Base-by-base conservation (phyloP, 257 asterid genomes). In the Ajuga chamaepitys region DNA sequence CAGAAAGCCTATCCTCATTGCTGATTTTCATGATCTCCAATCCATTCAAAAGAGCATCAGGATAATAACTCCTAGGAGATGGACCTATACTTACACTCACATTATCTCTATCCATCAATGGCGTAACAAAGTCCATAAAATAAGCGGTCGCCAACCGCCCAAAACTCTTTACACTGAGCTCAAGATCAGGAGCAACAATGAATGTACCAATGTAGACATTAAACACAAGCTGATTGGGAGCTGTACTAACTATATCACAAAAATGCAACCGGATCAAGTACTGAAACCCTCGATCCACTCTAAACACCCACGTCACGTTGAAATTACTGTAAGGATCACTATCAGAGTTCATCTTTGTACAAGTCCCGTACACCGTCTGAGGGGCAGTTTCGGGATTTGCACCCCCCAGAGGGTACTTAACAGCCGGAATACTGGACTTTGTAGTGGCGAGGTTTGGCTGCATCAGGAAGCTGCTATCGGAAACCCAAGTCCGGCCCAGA, bases 21-120 rank as follows among this genome's bases (percentile, higher is more conserved):
- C 82, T 83, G 70, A 88, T 71, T 73, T 88, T 91, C 88, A 88
- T 76, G 44, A 91, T 73, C 78, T 88, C 97, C 68, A 91, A 73
- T 11, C 97, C 97, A 34, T 81, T 91, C 12, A 91, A 78, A 37
- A 86, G 32, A 47, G 93, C 96, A 41, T 82, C 80, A 0, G 86
- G 86, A 50, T 66, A 76, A 44, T 44, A 62, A 71, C 83, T 79
- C 55, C 37, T 44, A 0, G 47, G 24, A n/a, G 92, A 78, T 0
- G 89, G 91, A 21, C 97, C 97, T 16, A 91, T 76, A 71, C 95
- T 88, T n/a, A 88, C 62, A 7, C 24, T 71, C 80, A 88, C 62
- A 41, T 12, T 75, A 56, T 28, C 58, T 16, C 58, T 46, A 12
- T 37, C 76, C 64, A 79, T 60, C 1, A 75, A 26, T 7, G 85